phyloP scores from a whole-genome alignment of 176 grass and related monocot species.

The Eragrostis curvula region DNA sequence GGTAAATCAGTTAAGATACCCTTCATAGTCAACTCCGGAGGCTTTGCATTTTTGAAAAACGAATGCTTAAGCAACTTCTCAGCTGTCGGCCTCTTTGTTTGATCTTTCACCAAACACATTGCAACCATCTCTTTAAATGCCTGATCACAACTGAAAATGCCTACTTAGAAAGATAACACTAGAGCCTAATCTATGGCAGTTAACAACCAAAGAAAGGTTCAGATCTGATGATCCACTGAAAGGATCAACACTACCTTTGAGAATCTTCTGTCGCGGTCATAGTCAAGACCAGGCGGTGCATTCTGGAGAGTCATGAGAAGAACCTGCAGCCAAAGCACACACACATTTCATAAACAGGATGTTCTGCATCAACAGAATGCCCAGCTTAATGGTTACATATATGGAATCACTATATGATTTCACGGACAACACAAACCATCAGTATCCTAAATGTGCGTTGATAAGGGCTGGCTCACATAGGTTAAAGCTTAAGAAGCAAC shows the following conservation, averaged over 20 bases:
- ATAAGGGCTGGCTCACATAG: neutral
- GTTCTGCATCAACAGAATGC: neutral
- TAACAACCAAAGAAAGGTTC: constrained; percentile 25
- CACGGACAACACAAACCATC: neutral
- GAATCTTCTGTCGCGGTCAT: constrained; percentile 96
- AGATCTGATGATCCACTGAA: constrained; percentile 47
- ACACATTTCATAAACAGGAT: constrained; percentile 23
- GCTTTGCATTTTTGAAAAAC: constrained; percentile 94
- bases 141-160: constrained; percentile 80
- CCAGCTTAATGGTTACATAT: neutral
- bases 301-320: constrained; percentile 99
- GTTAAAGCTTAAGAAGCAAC: neutral
- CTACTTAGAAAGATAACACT: constrained; percentile 60
- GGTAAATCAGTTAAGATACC: constrained; percentile 81
- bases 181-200: constrained; percentile 22
- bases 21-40: constrained; percentile 87
- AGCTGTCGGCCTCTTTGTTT: constrained; percentile 95
- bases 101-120: constrained; percentile 99
- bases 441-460: constrained; percentile 3
- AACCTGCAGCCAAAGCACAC: constrained; percentile 60
- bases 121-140: constrained; percentile 99
- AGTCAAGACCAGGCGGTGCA: constrained; percentile 98
- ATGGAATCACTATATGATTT: neutral
- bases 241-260: constrained; percentile 90
- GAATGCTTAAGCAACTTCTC: constrained; percentile 96